Evolutionary conservation across 2,329 filamentous ascomycete species (phyloP).

Genomic region (Myrmaecium sp.): DNA sequence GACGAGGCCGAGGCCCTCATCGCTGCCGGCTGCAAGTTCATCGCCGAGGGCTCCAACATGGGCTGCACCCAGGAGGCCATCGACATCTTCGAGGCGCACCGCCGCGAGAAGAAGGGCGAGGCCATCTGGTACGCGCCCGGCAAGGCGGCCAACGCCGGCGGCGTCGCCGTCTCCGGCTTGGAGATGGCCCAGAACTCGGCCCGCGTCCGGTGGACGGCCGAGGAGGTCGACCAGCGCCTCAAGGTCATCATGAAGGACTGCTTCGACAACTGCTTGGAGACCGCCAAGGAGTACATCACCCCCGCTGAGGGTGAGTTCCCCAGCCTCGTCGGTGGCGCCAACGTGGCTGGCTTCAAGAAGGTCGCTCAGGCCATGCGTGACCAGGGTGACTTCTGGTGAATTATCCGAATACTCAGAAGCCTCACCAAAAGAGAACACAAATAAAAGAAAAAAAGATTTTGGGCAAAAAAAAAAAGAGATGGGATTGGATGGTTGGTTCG

Average conservation of each 20-base stretch:
- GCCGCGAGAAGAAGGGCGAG: slow-evolving; percentile 48
- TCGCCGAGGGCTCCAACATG: slow-evolving; percentile 98
- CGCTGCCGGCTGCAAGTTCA: slow-evolving; percentile 58
- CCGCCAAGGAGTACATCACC: slow-evolving; percentile 75
- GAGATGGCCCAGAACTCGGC: slow-evolving; percentile 98
- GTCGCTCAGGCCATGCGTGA: slow-evolving; percentile 87
- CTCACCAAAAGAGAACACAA: too few species aligned
- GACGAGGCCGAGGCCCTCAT: slow-evolving; percentile 79
- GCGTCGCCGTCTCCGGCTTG: slow-evolving; percentile 89
- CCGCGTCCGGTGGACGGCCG: slow-evolving; percentile 67
- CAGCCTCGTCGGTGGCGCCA: slow-evolving; percentile 79
- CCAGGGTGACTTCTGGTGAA: slow-evolving; percentile 81
- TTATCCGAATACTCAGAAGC: not conserved
- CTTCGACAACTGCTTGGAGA: slow-evolving; percentile 78
- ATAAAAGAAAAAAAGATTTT: too few species aligned
- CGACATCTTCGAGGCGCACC: slow-evolving; percentile 70
- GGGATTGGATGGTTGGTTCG: too few species aligned
- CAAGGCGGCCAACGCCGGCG: slow-evolving; percentile 94
- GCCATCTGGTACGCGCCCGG: slow-evolving; percentile 90
- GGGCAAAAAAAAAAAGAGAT: too few species aligned
- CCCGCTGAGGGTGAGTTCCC: slow-evolving; percentile 69
- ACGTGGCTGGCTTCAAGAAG: slow-evolving; percentile 97
- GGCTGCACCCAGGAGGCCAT: slow-evolving; percentile 94
- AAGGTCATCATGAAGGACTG: slow-evolving; percentile 90
- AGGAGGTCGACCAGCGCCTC: slow-evolving; percentile 84